These are phyloP conservation scores for Postia placenta DNA, from an alignment of 768 basidiomycete genomes.

Conservation along the genomic window DNA sequence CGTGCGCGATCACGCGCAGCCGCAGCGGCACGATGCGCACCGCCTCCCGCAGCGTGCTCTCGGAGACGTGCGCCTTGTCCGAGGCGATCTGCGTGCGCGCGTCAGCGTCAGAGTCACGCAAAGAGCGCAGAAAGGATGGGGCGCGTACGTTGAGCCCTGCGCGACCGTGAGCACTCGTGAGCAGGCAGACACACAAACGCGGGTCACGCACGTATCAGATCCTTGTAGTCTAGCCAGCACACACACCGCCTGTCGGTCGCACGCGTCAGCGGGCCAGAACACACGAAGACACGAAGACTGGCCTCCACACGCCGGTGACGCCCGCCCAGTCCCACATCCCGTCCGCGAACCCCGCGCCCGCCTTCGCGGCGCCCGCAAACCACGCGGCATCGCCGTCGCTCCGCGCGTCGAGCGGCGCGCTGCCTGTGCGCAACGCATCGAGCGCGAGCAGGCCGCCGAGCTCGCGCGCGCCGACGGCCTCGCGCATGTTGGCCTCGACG, in stretches of 20 bases:
- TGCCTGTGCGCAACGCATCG: conserved; percentile 21
- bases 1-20: conserved; percentile 27
- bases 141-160: not conserved
- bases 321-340: conserved; percentile 22
- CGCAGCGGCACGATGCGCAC: conserved; percentile 48
- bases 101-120: no score
- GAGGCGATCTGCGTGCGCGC: no score
- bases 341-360: no score
- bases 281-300: not conserved
- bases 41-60: conserved; percentile 36
- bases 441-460: conserved; percentile 21
- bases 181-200: not conserved
- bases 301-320: conserved; percentile 19
- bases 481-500: conserved; percentile 45
- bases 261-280: not conserved
- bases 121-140: no score
- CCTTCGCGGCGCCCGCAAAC: conserved; percentile 53
- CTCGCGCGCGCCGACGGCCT: conserved; percentile 25
- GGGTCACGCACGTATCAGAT: conserved; percentile 11
- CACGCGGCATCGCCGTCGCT: conserved; percentile 37
- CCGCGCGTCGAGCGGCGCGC: conserved; percentile 18
- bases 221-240: conserved; percentile 20
- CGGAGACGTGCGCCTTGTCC: no score
- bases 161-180: not conserved
- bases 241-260: conserved; percentile 10